Evolutionary conservation across 202 grass and related monocot genomes (phyloP), one percentile per base, ranked within the genome.

Genomic region (Schoenoplectus tabernaemontani): DNA sequence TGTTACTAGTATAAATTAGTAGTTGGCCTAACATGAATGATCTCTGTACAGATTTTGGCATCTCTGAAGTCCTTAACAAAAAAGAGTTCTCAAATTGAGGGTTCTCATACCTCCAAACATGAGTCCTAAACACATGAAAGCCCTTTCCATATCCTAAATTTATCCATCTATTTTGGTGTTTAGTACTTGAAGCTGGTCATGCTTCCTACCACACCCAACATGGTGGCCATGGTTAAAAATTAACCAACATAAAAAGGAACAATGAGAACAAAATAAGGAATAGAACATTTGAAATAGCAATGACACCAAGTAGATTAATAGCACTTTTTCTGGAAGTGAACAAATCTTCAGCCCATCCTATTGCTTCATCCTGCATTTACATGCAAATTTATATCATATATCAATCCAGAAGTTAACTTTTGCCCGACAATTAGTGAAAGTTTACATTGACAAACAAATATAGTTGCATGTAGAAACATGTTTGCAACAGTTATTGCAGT

Each of bases 291-390:
- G 93, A 93, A 71, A 89, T 81, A 22, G 93, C 87, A 85, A 97
- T 88, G 82, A 91, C 87, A 81, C 93, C 88, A 85, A 97, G 90
- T 80, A 91, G 81, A 93, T 93, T 97, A 78, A 93, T 97, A 54
- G 93, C 93, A 82, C 90, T 97, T 89, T 93, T 97, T 79, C 90
- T 93, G 39, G 90, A 84, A 58, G 90, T 91, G 85, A 97, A 97
- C 80, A 97, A 85, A 89, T 93, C 90, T 76, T 91, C 93, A 76
- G 85, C 77, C 93, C 88, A 97, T 79, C 93, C 93, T 79, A 90
- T 91, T 89, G 93, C 86, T 76, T 91, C 93, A 74, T 97, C 93
- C 93, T 97, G 87, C 61, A 59, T 72, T 81, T 43, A 44, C 66
- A 83, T 69, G 8, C 54, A 70, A 64, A 77, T 57, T 76, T 77